These are phyloP conservation scores for Arthrobotrys iridis DNA, from an alignment of 2,329 filamentous ascomycete species.

Conservation along the genomic window DNA sequence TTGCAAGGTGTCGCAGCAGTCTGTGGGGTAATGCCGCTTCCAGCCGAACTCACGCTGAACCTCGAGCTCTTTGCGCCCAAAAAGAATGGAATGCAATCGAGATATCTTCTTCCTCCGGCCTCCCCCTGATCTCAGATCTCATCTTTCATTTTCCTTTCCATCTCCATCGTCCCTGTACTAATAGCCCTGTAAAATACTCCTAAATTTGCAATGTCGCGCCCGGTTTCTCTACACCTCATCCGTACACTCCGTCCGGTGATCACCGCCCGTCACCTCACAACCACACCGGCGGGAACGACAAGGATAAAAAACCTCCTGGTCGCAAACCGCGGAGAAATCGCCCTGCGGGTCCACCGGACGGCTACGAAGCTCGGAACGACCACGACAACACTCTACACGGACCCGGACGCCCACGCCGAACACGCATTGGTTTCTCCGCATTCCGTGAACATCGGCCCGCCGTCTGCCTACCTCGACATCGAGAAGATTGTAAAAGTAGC, in stretches of 20 bases:
- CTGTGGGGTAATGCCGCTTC: conserved; percentile 46
- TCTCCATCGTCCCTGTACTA: not conserved
- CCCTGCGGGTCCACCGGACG: conserved; percentile 88
- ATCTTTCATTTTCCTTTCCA: not conserved
- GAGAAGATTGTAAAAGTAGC: conserved; percentile 90
- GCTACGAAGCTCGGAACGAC: conserved; percentile 87
- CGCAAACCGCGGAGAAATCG: conserved; percentile 96
- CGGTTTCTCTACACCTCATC: conserved; percentile 44
- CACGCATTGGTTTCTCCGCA: conserved; percentile 87
- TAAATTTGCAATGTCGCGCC: conserved; percentile 38
- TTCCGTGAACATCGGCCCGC: conserved; percentile 82
- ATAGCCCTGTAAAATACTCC: conserved; percentile 5
- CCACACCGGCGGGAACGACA: not conserved
- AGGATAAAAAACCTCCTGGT: conserved; percentile 77
- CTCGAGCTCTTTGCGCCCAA: conserved; percentile 12
- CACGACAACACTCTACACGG: conserved; percentile 94
- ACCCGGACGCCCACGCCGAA: conserved; percentile 85
- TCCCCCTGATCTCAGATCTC: conserved; percentile 2
- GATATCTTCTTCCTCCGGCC: not conserved
- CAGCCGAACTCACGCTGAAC: conserved; percentile 10
- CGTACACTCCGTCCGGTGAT: conserved; percentile 24
- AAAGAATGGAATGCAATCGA: not conserved
- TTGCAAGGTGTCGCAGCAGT: not conserved
- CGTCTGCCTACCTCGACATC: conserved; percentile 90
- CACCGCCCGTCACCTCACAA: conserved; percentile 18